Percentiles rank a stretch among this genome's conserved stretches.
These are phyloP conservation scores for Neonectria faginata DNA, from an alignment of 2,329 filamentous ascomycete genomes.

Conservation along the genomic window DNA sequence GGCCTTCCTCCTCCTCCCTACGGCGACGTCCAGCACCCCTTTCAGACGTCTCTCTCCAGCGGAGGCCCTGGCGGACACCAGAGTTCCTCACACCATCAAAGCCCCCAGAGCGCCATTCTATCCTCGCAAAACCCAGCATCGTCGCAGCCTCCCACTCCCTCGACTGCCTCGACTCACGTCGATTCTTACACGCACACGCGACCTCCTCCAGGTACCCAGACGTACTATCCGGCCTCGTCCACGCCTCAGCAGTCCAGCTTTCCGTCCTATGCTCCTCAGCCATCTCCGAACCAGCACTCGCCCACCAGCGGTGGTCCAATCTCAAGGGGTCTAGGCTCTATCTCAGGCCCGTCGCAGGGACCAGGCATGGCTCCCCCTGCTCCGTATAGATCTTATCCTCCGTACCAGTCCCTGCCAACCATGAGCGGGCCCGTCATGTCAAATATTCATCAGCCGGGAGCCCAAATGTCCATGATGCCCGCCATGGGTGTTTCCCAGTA, in stretches of 20 bases:
- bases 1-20: slow-evolving; percentile 75
- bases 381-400: slow-evolving; percentile 60
- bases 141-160: slow-evolving; percentile 62
- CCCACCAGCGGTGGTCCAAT: slow-evolving; percentile 56
- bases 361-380: slow-evolving; percentile 61
- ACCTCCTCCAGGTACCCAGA: slow-evolving; percentile 68
- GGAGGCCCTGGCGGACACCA: slow-evolving; percentile 56
- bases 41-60: slow-evolving; percentile 67
- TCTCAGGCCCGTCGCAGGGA: slow-evolving; percentile 40
- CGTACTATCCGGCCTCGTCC: slow-evolving; percentile 69
- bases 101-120: slow-evolving; percentile 42
- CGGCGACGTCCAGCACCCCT: slow-evolving; percentile 74
- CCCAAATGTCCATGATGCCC: slow-evolving; percentile 78
- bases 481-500: slow-evolving; percentile 66
- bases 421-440: slow-evolving; percentile 78
- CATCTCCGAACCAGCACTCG: slow-evolving; percentile 58
- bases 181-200: slow-evolving; percentile 65
- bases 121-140: slow-evolving; percentile 44
- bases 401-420: slow-evolving; percentile 66
- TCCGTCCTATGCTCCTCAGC: slow-evolving; percentile 55
- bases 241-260: slow-evolving; percentile 61
- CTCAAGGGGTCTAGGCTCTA: slow-evolving; percentile 54
- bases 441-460: slow-evolving; percentile 79
- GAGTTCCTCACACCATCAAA: slow-evolving; percentile 48
- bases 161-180: slow-evolving; percentile 65